Evolutionary conservation across 1,284 basidiomycete species (phyloP), one percentile per base, ranked within the genome.

Genomic region (Ustilago bromivora): DNA sequence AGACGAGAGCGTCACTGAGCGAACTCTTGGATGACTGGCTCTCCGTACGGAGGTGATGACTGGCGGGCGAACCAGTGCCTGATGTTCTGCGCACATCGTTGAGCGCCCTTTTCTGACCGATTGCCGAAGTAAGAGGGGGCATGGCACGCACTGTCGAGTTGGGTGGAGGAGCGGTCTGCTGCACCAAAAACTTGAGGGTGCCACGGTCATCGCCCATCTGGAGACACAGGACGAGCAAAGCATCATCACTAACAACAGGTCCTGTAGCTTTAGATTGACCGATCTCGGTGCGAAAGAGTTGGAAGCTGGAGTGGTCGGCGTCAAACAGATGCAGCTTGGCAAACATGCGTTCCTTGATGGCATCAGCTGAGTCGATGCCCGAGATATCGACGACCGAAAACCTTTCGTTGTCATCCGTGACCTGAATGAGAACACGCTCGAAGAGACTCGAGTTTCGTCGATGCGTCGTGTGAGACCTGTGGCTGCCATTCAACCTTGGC

Each of bases 321-420:
- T 82, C 80, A 53, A 75, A 82, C 40, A 82, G 64, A 23, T 79
- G 79, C 17, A 84, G 72, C 66, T 84, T 84, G 64, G 71, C 73
- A 36, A 85, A 66, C 72, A 86, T 84, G 19, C 78, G 63, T 55
- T 85, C 82, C 64, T 84, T 84, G 70, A 86, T 86, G 13, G 77
- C 79, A 34, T 79, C 80, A 17, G 84, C 80, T 3, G 80, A 78
- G 40, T 79, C 72, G 10, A 84, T 69, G 31, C 83, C 82, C 4
- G 84, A 81, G 23, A 86, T 80, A 56, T 85, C 84, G 23, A 86
- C 84, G 31, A 86, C 84, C 7, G 83, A 73, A 57, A 86, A 86
- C 28, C 83, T 66, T 49, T 86, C 84, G 58, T 86, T 86, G 78
- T 86, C 84, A 38, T 82, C 81, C 32, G 84, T 86, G 35, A 85